Percentiles rank a stretch among this genome's conserved stretches.
phyloP scores from a whole-genome alignment of 768 basidiomycete species.

The Kockovaella imperatae region DNA sequence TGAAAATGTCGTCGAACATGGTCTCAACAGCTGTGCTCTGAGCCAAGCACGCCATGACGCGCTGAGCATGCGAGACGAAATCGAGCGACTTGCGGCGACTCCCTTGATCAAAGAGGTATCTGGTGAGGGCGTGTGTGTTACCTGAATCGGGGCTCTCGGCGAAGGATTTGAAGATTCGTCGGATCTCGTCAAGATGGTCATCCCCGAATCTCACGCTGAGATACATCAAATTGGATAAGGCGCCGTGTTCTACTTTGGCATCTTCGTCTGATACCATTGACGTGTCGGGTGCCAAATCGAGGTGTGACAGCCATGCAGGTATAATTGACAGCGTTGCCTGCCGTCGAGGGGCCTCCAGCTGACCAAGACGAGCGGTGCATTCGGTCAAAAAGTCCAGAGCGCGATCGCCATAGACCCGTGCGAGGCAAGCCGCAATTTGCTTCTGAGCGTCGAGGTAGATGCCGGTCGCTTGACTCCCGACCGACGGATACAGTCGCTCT shows the following conservation, averaged over 20 bases:
- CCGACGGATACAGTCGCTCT: constrained; percentile 67
- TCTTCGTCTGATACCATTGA: constrained; percentile 47
- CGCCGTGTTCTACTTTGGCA: constrained; percentile 50
- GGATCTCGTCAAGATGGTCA: constrained; percentile 69
- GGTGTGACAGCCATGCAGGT: constrained; percentile 73
- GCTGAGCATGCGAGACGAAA: constrained; percentile 70
- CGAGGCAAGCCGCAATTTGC: constrained; percentile 66
- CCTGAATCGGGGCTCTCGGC: constrained; percentile 55
- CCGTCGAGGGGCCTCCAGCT: constrained; percentile 52
- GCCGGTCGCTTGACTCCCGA: constrained; percentile 63
- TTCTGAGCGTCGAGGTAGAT: constrained; percentile 75
- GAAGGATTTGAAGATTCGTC: constrained; percentile 68
- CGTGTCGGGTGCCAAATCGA: constrained; percentile 59
- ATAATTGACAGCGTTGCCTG: constrained; percentile 64
- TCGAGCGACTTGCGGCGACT: constrained; percentile 70
- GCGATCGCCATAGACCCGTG: constrained; percentile 62
- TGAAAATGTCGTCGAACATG: constrained; percentile 75
- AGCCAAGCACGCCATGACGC: constrained; percentile 74
- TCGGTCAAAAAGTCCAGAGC: constrained; percentile 60
- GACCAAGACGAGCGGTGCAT: constrained; percentile 64
- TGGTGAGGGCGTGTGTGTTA: constrained; percentile 69
- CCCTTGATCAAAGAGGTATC: constrained; percentile 80
- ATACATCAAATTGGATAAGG: constrained; percentile 73
- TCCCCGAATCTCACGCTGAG: constrained; percentile 68
- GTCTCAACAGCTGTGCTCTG: constrained; percentile 64